These are phyloP conservation scores for Acanthamoeba triangularis DNA, from an alignment of 208 protist genomes.

Conservation along the genomic window DNA sequence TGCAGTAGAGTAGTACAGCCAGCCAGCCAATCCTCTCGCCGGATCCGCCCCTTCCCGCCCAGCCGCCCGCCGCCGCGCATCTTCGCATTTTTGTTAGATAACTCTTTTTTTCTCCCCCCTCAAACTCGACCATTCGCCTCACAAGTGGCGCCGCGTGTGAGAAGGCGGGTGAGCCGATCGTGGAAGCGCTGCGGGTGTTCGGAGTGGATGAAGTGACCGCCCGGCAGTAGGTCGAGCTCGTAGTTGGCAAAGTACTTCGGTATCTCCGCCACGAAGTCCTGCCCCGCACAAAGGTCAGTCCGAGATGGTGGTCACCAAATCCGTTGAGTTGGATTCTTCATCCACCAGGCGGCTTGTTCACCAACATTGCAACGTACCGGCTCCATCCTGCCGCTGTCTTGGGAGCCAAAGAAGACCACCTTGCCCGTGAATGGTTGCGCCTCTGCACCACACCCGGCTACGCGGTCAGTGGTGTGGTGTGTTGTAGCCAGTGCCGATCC, in stretches of 20 bases:
- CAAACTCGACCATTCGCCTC: no score
- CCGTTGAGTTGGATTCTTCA: neutral
- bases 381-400: constrained; percentile 32
- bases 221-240: constrained; percentile 11
- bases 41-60: no score
- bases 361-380: neutral
- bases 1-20: no score
- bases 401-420: constrained; percentile 39
- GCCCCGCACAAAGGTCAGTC: no score
- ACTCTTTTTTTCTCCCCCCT: no score
- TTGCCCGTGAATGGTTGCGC: neutral
- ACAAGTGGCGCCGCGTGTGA: no score
- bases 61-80: no score
- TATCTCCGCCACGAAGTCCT: constrained; percentile 52
- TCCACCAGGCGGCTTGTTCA: no score
- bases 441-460: neutral
- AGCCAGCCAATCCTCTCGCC: no score
- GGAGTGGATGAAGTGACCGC: constrained; percentile 44
- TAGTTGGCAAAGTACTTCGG: constrained; percentile 36
- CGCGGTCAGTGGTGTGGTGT: neutral
- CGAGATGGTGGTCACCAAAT: neutral
- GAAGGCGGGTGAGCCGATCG: neutral
- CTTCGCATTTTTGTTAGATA: no score
- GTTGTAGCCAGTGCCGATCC: neutral
- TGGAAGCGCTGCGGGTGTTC: constrained; percentile 33